Conservation (phyloP, 2,329 filamentous ascomycete genomes). For the Fusarium beomiforme region DNA sequence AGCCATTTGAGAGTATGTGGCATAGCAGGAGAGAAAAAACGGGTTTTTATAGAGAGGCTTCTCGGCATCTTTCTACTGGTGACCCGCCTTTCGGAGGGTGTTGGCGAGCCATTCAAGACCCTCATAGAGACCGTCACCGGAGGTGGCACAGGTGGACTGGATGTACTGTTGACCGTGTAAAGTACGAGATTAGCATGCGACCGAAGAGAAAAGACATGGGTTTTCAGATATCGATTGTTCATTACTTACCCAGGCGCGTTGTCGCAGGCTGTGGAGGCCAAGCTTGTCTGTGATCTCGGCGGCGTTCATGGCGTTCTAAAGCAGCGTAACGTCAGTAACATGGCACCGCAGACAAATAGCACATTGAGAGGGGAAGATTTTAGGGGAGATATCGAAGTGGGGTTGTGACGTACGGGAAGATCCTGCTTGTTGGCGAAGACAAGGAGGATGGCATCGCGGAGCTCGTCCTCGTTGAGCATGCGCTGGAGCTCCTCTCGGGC, state of each 20-base stretch:
- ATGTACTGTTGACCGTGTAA: slow-evolving; percentile 76
- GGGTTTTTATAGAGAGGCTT: slow-evolving; percentile 47
- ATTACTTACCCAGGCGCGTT: slow-evolving; percentile 93
- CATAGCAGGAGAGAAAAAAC: slow-evolving; percentile 50
- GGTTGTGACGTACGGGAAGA: slow-evolving; percentile 79
- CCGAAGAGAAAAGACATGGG: neutral
- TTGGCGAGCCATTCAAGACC: slow-evolving; percentile 94
- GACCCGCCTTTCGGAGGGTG: slow-evolving; percentile 80
- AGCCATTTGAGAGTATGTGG: slow-evolving; percentile 54
- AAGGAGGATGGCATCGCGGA: slow-evolving; percentile 94
- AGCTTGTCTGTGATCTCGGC: slow-evolving; percentile 99
- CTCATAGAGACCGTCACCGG: slow-evolving; percentile 99
- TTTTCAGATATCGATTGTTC: slow-evolving; percentile 8
- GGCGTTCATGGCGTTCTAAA: slow-evolving; percentile 98
- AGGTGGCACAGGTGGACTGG: slow-evolving; percentile 99
- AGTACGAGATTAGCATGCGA: slow-evolving; percentile 36
- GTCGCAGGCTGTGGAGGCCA: slow-evolving; percentile 97
- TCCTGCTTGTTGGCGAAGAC: slow-evolving; percentile 99
- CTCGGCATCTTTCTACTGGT: slow-evolving; percentile 63
- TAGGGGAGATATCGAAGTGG: slow-evolving; percentile 14
- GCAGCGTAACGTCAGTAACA: slow-evolving; percentile 30
- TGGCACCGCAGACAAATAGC: slow-evolving; percentile 2
- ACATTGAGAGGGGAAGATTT: slow-evolving; percentile 3
- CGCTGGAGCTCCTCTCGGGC: slow-evolving; percentile 95
- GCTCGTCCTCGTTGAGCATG: slow-evolving; percentile 99